Evolutionary conservation across 768 basidiomycete genomes (phyloP), one percentile per base, ranked within the genome.

Genomic region (Russula compacta): DNA sequence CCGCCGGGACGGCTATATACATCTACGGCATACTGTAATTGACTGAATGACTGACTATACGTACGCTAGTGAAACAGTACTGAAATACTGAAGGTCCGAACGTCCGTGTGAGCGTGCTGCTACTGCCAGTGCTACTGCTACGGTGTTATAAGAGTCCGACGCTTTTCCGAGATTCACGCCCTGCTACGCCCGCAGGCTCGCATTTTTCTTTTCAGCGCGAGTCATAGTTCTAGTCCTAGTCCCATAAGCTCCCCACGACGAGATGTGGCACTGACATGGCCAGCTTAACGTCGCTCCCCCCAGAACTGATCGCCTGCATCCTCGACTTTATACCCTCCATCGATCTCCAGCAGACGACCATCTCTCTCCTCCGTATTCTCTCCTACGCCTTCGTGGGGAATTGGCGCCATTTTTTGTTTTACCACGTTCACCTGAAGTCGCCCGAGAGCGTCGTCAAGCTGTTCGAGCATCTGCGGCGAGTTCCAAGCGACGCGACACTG

Each of bases 251-350:
- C 83, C 0, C 72, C 24, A 61, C 63, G 39, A 59, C 24, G 24
- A n/a, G n/a, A n/a, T n/a, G n/a, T n/a, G n/a, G n/a, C n/a, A n/a
- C 24, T 29, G 24, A 2, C 1, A 29, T 29, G 24, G 24, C 24
- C 24, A 29, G 3, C 24, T 2, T 29, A 29, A 29, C 53, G n/a
- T 33, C 40, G 6, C 73, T 92, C 19, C 89, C 90, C 9, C 69
- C 81, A 4, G 89, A 92, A 71, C 75, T 92, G 9, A 85, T 86
- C 70, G 74, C 78, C 17, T 71, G 74, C 15, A 83, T 91, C 66
- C 72, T 92, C 47, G 68, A 71, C 19, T 76, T 80, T 17, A 62
- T 91, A 17, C 76, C 81, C 2, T 67, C 74, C 0, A 60, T 73
- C 9, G 72, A 77, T 39, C 73, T 79, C 14, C 84, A 85, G 59